Percentiles rank a stretch among this genome's conserved stretches.
These are phyloP conservation scores for Scedosporium dehoogii DNA, from an alignment of 2,329 filamentous ascomycete species.

Conservation along the genomic window DNA sequence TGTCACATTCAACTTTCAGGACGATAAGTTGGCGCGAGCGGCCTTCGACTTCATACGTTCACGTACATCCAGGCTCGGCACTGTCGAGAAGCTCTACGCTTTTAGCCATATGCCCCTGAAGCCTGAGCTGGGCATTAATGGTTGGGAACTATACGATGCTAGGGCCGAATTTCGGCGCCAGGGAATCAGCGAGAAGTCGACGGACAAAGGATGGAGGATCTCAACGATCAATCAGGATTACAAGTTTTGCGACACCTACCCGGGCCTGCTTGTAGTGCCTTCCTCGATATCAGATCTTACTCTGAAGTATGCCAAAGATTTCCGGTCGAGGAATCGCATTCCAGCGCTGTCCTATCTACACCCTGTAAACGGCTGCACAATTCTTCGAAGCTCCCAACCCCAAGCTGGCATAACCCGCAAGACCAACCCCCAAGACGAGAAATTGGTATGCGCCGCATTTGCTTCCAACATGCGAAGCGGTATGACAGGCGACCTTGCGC, in stretches of 20 bases:
- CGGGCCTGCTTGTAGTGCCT: conserved; percentile 73
- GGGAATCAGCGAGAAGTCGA: conserved; percentile 74
- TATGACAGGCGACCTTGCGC: background rate
- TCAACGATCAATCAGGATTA: conserved; percentile 87
- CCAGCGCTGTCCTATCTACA: conserved; percentile 92
- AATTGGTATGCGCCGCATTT: conserved; percentile 86
- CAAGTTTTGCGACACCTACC: conserved; percentile 86
- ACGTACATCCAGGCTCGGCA: conserved; percentile 71
- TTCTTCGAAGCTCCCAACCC: conserved; percentile 89
- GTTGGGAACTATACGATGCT: conserved; percentile 79
- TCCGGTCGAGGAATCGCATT: conserved; percentile 81
- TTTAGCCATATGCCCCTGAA: conserved; percentile 73
- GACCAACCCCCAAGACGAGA: conserved; percentile 91
- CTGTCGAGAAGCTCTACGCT: conserved; percentile 82
- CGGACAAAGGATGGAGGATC: conserved; percentile 76
- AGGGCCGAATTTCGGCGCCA: conserved; percentile 77
- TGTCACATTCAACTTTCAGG: conserved; percentile 78
- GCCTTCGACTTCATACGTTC: conserved; percentile 78
- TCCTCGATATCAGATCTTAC: conserved; percentile 92
- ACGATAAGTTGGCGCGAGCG: conserved; percentile 66
- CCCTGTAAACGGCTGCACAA: conserved; percentile 91
- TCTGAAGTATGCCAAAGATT: conserved; percentile 82
- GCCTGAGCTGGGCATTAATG: conserved; percentile 63
- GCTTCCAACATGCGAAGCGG: conserved; percentile 48
- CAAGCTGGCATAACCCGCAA: conserved; percentile 78